A percentile compares a stretch with the other conserved stretches of the same genome.
phyloP scores from a whole-genome alignment of 208 protist genomes.

The Leishmania aethiopica region DNA sequence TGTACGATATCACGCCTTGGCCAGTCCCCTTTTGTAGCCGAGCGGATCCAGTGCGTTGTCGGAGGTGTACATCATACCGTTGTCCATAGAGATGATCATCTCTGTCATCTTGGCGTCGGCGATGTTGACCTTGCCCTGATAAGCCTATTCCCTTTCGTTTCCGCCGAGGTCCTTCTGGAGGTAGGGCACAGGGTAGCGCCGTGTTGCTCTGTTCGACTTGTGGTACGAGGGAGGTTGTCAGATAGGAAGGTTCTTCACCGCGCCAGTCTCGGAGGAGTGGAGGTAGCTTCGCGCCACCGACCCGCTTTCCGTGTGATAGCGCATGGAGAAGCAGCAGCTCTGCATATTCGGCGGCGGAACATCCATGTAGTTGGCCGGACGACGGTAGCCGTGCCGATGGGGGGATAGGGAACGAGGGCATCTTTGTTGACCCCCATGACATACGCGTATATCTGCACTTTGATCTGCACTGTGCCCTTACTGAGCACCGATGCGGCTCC shows the following conservation, averaged over 20 bases:
- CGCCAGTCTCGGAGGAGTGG: constrained; percentile 15
- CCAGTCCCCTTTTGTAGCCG: constrained; percentile 25
- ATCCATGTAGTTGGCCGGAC: constrained; percentile 35
- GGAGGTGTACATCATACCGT: constrained; percentile 24
- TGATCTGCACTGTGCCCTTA: not conserved
- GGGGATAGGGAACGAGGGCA: constrained; percentile 5
- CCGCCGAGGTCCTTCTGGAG: constrained; percentile 36
- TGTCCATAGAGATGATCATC: constrained; percentile 35
- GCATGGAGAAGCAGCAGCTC: constrained; percentile 8
- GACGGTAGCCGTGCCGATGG: constrained; percentile 30
- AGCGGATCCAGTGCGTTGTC: constrained; percentile 7
- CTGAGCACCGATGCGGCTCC: constrained; percentile 17
- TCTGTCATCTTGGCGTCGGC: constrained; percentile 14
- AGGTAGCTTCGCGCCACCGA: constrained; percentile 23
- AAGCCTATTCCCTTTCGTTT: constrained; percentile 40
- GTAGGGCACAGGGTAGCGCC: constrained; percentile 30
- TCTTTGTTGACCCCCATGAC: not conserved
- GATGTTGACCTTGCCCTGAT: constrained; percentile 39
- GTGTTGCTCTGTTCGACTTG: constrained; percentile 1
- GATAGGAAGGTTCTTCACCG: constrained; percentile 16
- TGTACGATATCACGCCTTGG: constrained; percentile 33
- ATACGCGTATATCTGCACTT: constrained; percentile 1
- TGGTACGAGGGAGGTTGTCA: constrained; percentile 32
- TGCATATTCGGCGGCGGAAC: constrained; percentile 17
- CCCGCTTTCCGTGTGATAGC: constrained; percentile 5